These are phyloP conservation scores for Septoria petroselini DNA, from an alignment of 2,329 filamentous ascomycete species.

Conservation along the genomic window DNA sequence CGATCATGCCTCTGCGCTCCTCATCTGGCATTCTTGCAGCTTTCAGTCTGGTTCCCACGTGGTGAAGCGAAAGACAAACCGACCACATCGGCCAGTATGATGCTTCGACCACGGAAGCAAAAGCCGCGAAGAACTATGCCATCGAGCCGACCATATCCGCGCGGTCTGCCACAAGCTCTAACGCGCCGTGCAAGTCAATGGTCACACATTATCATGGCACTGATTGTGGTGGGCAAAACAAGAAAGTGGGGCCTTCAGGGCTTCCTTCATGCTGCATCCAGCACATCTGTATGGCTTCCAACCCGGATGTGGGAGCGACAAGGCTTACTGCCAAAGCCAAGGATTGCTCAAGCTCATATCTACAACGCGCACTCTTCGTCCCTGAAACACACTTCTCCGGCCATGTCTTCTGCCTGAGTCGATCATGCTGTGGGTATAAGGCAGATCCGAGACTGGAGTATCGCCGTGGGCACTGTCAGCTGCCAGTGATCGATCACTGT, in stretches of 20 bases:
- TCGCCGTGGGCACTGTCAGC: too few relatives aligned
- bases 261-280: not conserved
- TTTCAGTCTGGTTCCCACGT: not conserved
- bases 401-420: not conserved
- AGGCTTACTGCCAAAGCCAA: not conserved
- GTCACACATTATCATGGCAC: not conserved
- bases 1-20: not conserved
- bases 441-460: too few relatives aligned
- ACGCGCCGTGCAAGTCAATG: not conserved
- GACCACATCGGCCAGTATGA: not conserved
- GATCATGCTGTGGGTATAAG: too few relatives aligned
- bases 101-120: too few relatives aligned
- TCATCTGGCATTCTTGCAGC: not conserved
- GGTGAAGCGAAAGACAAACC: not conserved
- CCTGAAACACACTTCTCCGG: not conserved
- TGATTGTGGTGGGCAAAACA: not conserved
- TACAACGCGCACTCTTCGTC: not conserved
- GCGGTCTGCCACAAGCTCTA: not conserved
- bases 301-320: not conserved
- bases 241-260: not conserved
- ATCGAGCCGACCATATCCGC: not conserved
- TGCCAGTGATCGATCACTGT: too few relatives aligned
- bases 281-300: not conserved
- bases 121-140: too few relatives aligned
- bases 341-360: not conserved